Conservation (phyloP, 139 green algal genomes). For the Chlamydomonas asymmetrica region DNA sequence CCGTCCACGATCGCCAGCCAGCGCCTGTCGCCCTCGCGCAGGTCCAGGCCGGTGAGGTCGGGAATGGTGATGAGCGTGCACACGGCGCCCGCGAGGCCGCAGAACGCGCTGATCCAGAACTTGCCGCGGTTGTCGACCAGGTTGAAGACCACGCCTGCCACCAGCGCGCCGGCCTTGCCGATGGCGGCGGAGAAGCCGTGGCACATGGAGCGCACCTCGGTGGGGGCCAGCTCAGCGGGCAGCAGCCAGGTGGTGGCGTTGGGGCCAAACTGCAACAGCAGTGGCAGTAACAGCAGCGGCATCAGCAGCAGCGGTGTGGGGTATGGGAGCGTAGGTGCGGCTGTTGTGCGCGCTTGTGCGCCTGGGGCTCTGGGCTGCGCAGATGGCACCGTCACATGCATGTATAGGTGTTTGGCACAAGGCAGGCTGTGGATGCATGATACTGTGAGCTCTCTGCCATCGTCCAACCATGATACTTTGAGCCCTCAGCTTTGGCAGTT, state of each 20-base stretch:
- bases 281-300: too few relatives aligned
- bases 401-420: too few relatives aligned
- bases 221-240: conserved; percentile 26
- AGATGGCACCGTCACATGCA: too few relatives aligned
- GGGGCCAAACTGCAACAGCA: conserved; percentile 24
- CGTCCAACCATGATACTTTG: too few relatives aligned
- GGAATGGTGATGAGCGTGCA: conserved; percentile 19
- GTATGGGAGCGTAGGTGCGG: too few relatives aligned
- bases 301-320: too few relatives aligned
- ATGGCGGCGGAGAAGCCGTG: conserved; percentile 43
- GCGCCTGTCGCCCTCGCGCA: conserved; percentile 26
- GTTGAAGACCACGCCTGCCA: conserved; percentile 29
- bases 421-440: too few relatives aligned
- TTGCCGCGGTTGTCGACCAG: conserved; percentile 12
- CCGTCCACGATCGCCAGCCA: conserved; percentile 25
- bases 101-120: conserved; percentile 34
- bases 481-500: too few relatives aligned
- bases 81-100: conserved; percentile 18
- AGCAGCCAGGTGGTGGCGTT: conserved; percentile 34
- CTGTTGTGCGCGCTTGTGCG: too few relatives aligned
- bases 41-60: conserved; percentile 23
- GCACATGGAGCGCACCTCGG: conserved; percentile 33
- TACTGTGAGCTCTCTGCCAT: too few relatives aligned
- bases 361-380: too few relatives aligned
- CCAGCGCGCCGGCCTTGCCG: conserved; percentile 48